These are phyloP conservation scores for Trichoderma koningiopsis DNA, from an alignment of 2,329 filamentous ascomycete genomes.

Conservation along the genomic window DNA sequence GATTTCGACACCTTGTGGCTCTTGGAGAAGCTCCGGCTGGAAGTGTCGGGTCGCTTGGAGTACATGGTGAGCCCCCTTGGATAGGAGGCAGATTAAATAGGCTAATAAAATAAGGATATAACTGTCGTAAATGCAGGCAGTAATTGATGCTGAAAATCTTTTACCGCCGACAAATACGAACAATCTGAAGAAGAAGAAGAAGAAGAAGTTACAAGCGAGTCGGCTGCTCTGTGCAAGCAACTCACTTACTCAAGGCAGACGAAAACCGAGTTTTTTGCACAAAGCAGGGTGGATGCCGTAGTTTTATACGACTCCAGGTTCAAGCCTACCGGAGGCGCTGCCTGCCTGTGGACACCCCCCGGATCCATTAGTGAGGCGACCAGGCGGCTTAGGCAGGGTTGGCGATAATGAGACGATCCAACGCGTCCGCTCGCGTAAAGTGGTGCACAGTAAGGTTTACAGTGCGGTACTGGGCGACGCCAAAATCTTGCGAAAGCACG, in stretches of 20 bases:
- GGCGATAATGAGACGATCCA: constrained; percentile 23
- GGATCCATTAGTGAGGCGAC: constrained; percentile 29
- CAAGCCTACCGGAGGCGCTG: constrained; percentile 10
- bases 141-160: background rate
- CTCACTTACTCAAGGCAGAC: constrained; percentile 43
- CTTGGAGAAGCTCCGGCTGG: constrained; percentile 57
- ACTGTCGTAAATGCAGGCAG: background rate
- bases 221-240: constrained; percentile 46
- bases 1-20: constrained; percentile 52
- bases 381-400: constrained; percentile 23
- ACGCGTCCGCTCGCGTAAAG: constrained; percentile 28
- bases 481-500: constrained; percentile 24
- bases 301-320: constrained; percentile 29
- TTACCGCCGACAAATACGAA: background rate
- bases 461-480: constrained; percentile 8
- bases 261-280: constrained; percentile 27
- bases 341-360: constrained; percentile 28
- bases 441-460: constrained; percentile 1
- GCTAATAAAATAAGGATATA: background rate
- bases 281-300: constrained; percentile 27
- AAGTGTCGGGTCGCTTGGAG: constrained; percentile 47
- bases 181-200: constrained; percentile 25
- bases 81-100: background rate
- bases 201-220: constrained; percentile 27
- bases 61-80: constrained; percentile 46